phyloP scores from a whole-genome alignment of 108 stramenopile species.

The Phaeodactylum tricornutum region DNA sequence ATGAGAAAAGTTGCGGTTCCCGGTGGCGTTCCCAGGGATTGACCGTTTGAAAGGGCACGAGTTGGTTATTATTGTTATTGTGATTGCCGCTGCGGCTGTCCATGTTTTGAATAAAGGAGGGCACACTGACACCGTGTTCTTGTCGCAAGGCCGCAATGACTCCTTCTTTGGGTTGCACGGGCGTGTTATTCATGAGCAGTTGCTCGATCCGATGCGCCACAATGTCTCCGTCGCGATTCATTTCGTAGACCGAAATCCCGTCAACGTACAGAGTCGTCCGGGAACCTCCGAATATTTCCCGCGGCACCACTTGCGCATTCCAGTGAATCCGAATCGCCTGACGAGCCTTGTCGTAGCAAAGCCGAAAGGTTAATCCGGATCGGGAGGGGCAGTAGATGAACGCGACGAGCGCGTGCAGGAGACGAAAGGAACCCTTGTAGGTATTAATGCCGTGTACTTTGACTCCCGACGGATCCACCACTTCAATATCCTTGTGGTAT shows the following conservation, averaged over 20 bases:
- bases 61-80: constrained; percentile 2
- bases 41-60: background rate
- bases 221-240: constrained; percentile 56
- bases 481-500: constrained; percentile 42
- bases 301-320: constrained; percentile 73
- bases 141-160: constrained; percentile 44
- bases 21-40: background rate
- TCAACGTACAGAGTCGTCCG: constrained; percentile 63
- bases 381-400: constrained; percentile 64
- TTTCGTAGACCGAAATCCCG: constrained; percentile 71
- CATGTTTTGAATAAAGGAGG: constrained; percentile 8
- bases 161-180: constrained; percentile 50
- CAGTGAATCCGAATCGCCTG: constrained; percentile 74
- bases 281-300: constrained; percentile 51
- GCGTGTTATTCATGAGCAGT: constrained; percentile 54
- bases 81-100: too few species aligned
- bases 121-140: constrained; percentile 20
- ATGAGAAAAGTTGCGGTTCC: background rate
- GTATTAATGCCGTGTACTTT: constrained; percentile 53
- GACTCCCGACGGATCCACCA: constrained; percentile 70
- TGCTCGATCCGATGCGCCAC: constrained; percentile 62
- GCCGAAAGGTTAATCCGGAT: constrained; percentile 43
- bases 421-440: constrained; percentile 51
- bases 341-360: constrained; percentile 67
- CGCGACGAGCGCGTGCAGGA: constrained; percentile 57